These are phyloP conservation scores for Colletotrichum sp. DNA, from an alignment of 2,329 filamentous ascomycete species.

Conservation along the genomic window DNA sequence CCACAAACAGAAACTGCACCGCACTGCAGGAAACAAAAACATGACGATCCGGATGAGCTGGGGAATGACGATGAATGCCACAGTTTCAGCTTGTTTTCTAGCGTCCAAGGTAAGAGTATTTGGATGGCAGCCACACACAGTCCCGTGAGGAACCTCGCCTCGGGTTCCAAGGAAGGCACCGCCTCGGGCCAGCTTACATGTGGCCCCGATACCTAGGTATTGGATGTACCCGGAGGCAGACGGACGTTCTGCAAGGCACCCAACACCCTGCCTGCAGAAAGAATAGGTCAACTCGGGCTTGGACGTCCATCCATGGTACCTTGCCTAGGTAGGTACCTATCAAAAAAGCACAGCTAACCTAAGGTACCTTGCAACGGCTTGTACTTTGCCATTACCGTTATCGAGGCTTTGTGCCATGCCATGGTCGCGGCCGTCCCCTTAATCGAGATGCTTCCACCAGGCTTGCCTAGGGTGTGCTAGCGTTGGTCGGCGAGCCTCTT, in stretches of 20 bases:
- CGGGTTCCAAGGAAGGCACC: background rate
- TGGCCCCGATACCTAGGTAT: background rate
- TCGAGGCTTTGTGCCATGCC: background rate
- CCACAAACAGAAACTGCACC: background rate
- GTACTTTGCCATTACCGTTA: background rate
- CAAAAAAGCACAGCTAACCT: too few relatives aligned
- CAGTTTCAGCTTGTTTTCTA: slow-evolving; percentile 12
- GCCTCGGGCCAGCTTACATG: background rate
- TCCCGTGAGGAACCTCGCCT: background rate
- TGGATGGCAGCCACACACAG: background rate
- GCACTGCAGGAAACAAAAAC: background rate
- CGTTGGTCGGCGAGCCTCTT: background rate
- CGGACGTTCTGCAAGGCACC: background rate
- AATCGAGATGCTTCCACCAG: background rate
- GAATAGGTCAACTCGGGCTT: background rate
- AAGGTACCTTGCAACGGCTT: background rate
- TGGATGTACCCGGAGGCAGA: background rate
- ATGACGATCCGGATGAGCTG: background rate
- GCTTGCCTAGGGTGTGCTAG: background rate
- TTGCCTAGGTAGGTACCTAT: too few relatives aligned
- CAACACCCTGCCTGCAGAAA: background rate
- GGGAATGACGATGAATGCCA: slow-evolving; percentile 1
- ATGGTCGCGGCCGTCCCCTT: background rate
- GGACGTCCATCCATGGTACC: background rate
- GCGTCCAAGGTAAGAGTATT: background rate